Percentiles rank a stretch among this genome's conserved stretches.
Evolutionary conservation across 148 eudicot genomes (phyloP).

Genomic region (Euryodendron excelsum): DNA sequence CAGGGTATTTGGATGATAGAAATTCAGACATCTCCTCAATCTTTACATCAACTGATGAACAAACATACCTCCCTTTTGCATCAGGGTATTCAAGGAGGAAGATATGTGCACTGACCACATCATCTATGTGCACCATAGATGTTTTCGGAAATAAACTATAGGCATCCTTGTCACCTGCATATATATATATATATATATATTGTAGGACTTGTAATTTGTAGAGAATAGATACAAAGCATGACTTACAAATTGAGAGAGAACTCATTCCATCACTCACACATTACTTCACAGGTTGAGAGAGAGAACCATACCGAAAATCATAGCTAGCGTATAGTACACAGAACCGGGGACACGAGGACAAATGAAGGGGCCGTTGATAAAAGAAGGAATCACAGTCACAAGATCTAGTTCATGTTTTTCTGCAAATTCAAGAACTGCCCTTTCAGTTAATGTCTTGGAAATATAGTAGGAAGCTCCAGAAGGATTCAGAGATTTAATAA

Average conservation of each 20-base stretch:
- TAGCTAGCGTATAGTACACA: slow-evolving; percentile 22
- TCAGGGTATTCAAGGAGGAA: slow-evolving; percentile 24
- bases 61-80: slow-evolving; percentile 31
- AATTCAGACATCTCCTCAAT: slow-evolving; percentile 16
- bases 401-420: slow-evolving; percentile 37
- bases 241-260: no score
- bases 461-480: slow-evolving; percentile 24
- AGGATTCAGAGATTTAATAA: slow-evolving; percentile 4
- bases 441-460: slow-evolving; percentile 36
- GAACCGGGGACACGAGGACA: slow-evolving; percentile 31
- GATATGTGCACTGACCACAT: slow-evolving; percentile 26
- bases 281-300: no score
- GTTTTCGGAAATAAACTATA: neutral
- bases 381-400: slow-evolving; percentile 32
- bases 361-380: slow-evolving; percentile 38
- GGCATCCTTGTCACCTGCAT: slow-evolving; percentile 8
- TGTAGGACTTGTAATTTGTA: neutral
- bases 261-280: no score
- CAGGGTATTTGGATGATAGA: slow-evolving; percentile 22
- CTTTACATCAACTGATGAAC: slow-evolving; percentile 8
- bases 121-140: slow-evolving; percentile 26
- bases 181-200: no score
- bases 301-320: slow-evolving; percentile 40
- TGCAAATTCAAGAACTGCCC: slow-evolving; percentile 35
- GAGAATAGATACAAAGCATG: no score